These are phyloP conservation scores for Castanospermum australe DNA, from an alignment of 306 rosid genomes.

Conservation along the genomic window DNA sequence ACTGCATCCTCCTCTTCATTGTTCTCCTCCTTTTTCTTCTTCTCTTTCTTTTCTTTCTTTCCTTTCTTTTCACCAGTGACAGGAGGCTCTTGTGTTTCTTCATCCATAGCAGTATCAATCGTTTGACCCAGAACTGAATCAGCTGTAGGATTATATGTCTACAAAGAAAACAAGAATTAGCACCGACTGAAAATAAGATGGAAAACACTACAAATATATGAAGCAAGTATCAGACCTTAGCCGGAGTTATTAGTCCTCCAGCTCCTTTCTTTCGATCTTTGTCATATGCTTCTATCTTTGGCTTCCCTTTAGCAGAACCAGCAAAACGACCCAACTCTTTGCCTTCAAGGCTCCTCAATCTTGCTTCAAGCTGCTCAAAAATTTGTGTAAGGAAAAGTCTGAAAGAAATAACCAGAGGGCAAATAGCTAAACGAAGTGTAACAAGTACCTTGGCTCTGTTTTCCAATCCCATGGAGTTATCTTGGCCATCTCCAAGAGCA, in stretches of 20 bases:
- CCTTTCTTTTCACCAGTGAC: conserved; percentile 47
- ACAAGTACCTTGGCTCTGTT: conserved; percentile 69
- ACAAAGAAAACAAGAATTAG: conserved; percentile 25
- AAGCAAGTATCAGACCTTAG: conserved; percentile 55
- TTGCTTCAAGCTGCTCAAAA: conserved; percentile 63
- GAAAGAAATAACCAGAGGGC: background rate
- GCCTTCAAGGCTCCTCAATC: conserved; percentile 87
- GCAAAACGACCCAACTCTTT: conserved; percentile 76
- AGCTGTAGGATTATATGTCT: conserved; percentile 87
- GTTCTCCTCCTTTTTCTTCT: conserved; percentile 42
- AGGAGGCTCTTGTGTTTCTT: conserved; percentile 42
- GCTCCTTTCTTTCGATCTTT: conserved; percentile 85
- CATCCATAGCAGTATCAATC: conserved; percentile 32
- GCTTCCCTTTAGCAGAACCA: conserved; percentile 92
- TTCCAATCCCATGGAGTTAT: conserved; percentile 86
- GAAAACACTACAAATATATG: background rate
- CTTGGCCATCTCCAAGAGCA: conserved; percentile 80
- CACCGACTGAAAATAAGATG: background rate
- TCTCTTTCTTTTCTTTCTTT: conserved; percentile 41
- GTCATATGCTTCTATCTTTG: conserved; percentile 85
- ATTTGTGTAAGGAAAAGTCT: background rate
- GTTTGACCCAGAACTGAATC: conserved; percentile 61
- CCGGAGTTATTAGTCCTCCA: conserved; percentile 75
- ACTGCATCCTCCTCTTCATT: conserved; percentile 25
- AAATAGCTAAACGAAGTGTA: background rate